Conservation (phyloP, 768 basidiomycete genomes). For the Suillus sp. region DNA sequence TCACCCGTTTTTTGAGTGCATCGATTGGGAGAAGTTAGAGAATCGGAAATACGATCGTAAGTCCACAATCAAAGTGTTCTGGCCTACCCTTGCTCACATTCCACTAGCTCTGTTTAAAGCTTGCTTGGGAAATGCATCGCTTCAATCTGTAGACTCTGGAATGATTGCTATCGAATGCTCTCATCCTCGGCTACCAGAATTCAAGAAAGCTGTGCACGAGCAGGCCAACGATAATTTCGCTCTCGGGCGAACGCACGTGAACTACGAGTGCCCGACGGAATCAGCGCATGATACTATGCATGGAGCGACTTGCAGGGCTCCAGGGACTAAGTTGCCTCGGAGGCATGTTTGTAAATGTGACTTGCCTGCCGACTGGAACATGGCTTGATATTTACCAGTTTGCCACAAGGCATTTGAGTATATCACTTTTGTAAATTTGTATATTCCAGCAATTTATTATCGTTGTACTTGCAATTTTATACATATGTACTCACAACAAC, state of each 20-base stretch:
- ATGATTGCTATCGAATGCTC: background rate
- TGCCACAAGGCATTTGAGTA: background rate
- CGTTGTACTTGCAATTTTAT: background rate
- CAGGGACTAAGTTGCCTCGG: too few species aligned
- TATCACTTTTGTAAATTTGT: background rate
- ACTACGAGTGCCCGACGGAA: background rate
- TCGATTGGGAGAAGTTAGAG: conserved; percentile 14
- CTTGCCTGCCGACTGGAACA: conserved; percentile 4
- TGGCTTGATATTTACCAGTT: background rate
- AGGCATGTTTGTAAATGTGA: conserved; percentile 5
- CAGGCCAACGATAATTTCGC: background rate
- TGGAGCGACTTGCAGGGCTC: conserved; percentile 2
- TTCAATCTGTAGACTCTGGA: conserved; percentile 3
- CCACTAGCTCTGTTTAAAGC: conserved; percentile 7
- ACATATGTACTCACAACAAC: background rate
- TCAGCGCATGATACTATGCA: background rate
- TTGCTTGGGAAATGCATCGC: background rate
- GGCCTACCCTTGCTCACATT: background rate
- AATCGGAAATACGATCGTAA: conserved; percentile 15
- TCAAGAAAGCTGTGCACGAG: background rate
- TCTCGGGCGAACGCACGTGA: background rate
- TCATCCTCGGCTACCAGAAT: background rate
- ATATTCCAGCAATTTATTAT: background rate
- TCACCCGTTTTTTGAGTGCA: conserved; percentile 14
- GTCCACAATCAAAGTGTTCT: background rate